Percentiles rank a stretch among this genome's conserved stretches.
These are phyloP conservation scores for Drechslerella coelobrocha DNA, from an alignment of 2,329 filamentous ascomycete species.

Conservation along the genomic window DNA sequence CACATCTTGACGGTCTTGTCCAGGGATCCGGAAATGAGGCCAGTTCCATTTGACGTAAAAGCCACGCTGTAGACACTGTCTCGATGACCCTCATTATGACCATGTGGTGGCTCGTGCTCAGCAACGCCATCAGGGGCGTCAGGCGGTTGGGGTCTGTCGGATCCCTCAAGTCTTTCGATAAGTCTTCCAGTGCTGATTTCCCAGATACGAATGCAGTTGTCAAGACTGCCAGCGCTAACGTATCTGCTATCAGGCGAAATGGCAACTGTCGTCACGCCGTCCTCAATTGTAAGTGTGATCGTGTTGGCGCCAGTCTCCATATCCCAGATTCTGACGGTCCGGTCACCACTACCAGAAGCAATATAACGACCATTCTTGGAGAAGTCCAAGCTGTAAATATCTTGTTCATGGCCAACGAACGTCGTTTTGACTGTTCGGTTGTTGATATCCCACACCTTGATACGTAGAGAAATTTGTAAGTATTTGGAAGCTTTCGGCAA, in stretches of 20 bases:
- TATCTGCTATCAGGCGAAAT: constrained; percentile 45
- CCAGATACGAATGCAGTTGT: constrained; percentile 47
- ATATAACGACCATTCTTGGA: constrained; percentile 44
- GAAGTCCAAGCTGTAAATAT: constrained; percentile 67
- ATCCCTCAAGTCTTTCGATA: constrained; percentile 65
- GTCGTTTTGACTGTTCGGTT: constrained; percentile 84
- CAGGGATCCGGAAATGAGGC: constrained; percentile 96
- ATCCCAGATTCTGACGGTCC: constrained; percentile 46
- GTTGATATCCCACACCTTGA: constrained; percentile 91
- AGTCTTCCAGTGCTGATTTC: constrained; percentile 68
- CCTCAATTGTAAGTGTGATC: constrained; percentile 65
- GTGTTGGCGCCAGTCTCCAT: constrained; percentile 34
- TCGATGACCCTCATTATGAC: constrained; percentile 43
- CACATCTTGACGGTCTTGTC: constrained; percentile 80
- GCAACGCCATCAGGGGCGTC: constrained; percentile 72
- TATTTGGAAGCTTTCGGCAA: too few species aligned
- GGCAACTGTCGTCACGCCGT: constrained; percentile 46
- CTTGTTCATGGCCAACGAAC: constrained; percentile 96
- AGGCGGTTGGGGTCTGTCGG: constrained; percentile 83
- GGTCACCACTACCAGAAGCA: constrained; percentile 38
- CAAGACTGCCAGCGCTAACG: constrained; percentile 39
- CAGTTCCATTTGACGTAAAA: constrained; percentile 62
- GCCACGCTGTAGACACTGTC: constrained; percentile 61
- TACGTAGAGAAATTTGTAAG: constrained; percentile 17
- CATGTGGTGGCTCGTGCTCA: constrained; percentile 79